phyloP scores from a whole-genome alignment of 2,329 filamentous ascomycete genomes.

The Bipolaris oryzae region DNA sequence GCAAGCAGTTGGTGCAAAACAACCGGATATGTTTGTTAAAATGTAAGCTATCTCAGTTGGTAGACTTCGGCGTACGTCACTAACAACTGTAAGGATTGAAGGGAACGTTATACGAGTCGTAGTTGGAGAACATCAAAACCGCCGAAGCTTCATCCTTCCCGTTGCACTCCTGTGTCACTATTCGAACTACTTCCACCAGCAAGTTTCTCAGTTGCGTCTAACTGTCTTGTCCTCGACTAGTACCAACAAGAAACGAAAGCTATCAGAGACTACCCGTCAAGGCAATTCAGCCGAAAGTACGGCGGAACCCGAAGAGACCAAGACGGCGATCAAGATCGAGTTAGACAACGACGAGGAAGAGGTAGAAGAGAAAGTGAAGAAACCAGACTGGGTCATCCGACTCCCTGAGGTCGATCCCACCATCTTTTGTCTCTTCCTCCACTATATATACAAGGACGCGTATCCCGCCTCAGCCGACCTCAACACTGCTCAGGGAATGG shows the following conservation, averaged over 20 bases:
- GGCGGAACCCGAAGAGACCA: background rate
- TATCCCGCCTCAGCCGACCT: constrained; percentile 16
- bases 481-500: background rate
- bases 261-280: background rate
- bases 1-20: background rate
- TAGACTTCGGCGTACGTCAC: background rate
- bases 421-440: constrained; percentile 30
- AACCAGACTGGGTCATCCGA: background rate
- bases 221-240: background rate
- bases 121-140: constrained; percentile 5
- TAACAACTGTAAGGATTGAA: constrained; percentile 13
- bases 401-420: constrained; percentile 15
- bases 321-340: background rate
- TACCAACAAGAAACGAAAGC: constrained; percentile 21
- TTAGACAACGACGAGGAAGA: background rate
- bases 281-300: background rate
- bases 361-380: background rate
- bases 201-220: background rate
- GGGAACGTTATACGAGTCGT: constrained; percentile 12
- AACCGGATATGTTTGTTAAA: constrained; percentile 9
- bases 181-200: constrained; percentile 14
- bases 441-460: constrained; percentile 27
- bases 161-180: constrained; percentile 14
- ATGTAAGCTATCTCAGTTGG: background rate
- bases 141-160: constrained; percentile 14